Evolutionary conservation across 2,329 filamentous ascomycete species (phyloP).

Genomic region (Colletotrichum sp.): DNA sequence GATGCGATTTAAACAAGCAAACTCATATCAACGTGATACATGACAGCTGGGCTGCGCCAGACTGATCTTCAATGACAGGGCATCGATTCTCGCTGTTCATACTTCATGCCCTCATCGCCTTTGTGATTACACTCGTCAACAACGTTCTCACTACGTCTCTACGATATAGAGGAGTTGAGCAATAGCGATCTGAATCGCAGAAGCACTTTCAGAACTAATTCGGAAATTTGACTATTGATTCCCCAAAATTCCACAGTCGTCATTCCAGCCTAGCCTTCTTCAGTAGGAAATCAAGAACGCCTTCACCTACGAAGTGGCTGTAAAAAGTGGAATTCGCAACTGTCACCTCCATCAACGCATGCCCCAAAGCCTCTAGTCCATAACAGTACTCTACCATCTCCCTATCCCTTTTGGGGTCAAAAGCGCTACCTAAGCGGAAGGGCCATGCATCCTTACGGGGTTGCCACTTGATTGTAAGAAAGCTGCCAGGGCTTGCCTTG

Average conservation of each 20-base stretch:
- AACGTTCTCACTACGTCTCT: too few species aligned
- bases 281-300: neutral
- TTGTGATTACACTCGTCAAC: too few species aligned
- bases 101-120: too few species aligned
- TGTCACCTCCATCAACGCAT: neutral
- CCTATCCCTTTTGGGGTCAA: neutral
- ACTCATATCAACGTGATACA: too few species aligned
- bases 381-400: neutral
- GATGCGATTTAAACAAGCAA: too few species aligned
- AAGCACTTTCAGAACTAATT: neutral
- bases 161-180: too few species aligned
- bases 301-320: neutral
- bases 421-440: neutral
- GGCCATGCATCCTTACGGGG: neutral
- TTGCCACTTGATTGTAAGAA: neutral
- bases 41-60: too few species aligned
- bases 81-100: too few species aligned
- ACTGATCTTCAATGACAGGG: too few species aligned
- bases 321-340: neutral
- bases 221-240: neutral
- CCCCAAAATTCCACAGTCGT: neutral
- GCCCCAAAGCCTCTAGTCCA: neutral
- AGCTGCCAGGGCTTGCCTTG: neutral
- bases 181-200: neutral
- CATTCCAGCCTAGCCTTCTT: neutral